Evolutionary conservation across 441 rosid species (phyloP).

Genomic region (Euphorbia schlechtendalii): DNA sequence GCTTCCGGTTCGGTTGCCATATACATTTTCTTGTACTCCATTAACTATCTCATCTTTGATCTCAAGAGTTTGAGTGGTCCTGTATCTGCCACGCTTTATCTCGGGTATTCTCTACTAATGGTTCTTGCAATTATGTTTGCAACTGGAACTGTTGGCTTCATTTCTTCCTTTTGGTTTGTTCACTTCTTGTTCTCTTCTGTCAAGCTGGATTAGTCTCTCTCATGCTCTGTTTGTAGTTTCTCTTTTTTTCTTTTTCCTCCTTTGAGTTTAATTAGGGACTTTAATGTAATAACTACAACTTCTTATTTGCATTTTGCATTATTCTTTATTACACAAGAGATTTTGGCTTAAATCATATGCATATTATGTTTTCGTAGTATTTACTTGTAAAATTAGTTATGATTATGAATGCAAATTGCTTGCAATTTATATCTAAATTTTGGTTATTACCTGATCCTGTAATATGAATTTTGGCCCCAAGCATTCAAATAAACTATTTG

Average conservation of each 20-base stretch:
- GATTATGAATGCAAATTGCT: neutral
- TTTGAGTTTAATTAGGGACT: conserved; percentile 24
- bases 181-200: conserved; percentile 85
- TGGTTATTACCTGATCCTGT: too few species aligned
- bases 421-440: too few species aligned
- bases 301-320: conserved; percentile 20
- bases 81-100: conserved; percentile 63
- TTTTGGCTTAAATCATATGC: conserved; percentile 9
- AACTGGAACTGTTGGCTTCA: conserved; percentile 77
- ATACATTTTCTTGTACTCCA: conserved; percentile 68
- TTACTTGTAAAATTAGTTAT: neutral
- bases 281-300: conserved; percentile 31
- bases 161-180: conserved; percentile 82
- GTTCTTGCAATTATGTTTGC: conserved; percentile 74
- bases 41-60: conserved; percentile 69
- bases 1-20: conserved; percentile 82
- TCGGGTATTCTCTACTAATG: conserved; percentile 75
- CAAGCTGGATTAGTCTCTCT: conserved; percentile 51
- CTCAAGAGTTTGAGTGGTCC: conserved; percentile 77
- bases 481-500: too few species aligned
- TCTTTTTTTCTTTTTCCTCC: neutral
- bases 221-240: conserved; percentile 1
- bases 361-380: neutral
- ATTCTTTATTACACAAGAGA: conserved; percentile 19
- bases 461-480: too few species aligned